Conservation (phyloP, 2,329 filamentous ascomycete species). For the Thelonectria discophora region DNA sequence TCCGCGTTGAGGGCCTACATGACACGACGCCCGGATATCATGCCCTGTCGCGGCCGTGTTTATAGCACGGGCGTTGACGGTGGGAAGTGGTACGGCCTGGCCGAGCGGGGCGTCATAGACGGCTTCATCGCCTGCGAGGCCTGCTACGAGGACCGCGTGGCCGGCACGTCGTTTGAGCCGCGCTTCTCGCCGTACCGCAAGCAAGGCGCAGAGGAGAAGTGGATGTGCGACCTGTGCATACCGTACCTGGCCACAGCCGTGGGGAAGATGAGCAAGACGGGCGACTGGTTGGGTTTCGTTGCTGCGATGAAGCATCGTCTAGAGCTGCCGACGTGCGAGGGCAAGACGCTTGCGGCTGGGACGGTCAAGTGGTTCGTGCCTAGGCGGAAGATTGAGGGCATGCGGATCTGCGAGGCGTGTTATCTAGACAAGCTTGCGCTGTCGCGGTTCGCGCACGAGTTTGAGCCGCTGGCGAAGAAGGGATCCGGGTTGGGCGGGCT, state of each 20-base stretch:
- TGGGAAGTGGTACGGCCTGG: conserved; percentile 46
- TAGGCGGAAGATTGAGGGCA: conserved; percentile 34
- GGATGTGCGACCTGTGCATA: conserved; percentile 47
- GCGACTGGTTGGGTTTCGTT: conserved; percentile 47
- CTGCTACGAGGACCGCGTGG: conserved; percentile 49
- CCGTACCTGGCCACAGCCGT: conserved; percentile 38
- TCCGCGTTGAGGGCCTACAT: conserved; percentile 42
- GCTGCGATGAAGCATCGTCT: conserved; percentile 35
- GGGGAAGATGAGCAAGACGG: conserved; percentile 27
- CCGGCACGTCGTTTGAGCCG: conserved; percentile 41
- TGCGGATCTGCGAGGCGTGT: conserved; percentile 48
- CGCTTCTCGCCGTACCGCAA: conserved; percentile 40
- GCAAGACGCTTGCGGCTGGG: conserved; percentile 34
- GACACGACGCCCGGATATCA: conserved; percentile 36
- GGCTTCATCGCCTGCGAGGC: conserved; percentile 51
- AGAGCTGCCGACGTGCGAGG: conserved; percentile 43
- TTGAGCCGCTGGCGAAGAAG: conserved; percentile 31
- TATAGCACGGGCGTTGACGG: conserved; percentile 36
- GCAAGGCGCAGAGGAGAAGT: conserved; percentile 43
- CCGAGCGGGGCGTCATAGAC: conserved; percentile 41
- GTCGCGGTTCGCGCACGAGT: conserved; percentile 43
- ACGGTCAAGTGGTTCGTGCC: conserved; percentile 42
- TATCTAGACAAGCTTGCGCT: conserved; percentile 47
- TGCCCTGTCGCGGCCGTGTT: conserved; percentile 43
- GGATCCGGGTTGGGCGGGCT: conserved; percentile 38